Conservation (phyloP, 306 rosid species). For the Oemleria cerasiformis region DNA sequence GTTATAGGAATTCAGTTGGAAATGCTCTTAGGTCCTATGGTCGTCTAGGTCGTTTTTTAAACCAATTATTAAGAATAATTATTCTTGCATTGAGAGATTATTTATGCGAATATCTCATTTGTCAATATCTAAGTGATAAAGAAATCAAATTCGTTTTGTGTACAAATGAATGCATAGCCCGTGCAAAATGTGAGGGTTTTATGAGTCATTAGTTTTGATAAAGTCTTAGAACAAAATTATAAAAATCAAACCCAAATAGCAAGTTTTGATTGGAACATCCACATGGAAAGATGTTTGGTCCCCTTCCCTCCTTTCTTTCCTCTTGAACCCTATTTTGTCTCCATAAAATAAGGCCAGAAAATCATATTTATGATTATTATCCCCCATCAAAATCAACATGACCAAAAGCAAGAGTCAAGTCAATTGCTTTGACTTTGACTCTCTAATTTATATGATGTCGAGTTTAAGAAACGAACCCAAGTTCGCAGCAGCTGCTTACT, state of each 20-base stretch:
- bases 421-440: background rate
- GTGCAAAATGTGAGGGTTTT: background rate
- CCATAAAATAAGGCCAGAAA: background rate
- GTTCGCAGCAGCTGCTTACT: too few relatives aligned
- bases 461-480: too few relatives aligned
- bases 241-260: background rate
- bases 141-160: too few relatives aligned
- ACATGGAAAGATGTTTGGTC: background rate
- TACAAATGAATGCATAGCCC: too few relatives aligned
- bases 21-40: too few relatives aligned
- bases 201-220: background rate
- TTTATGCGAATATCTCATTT: too few relatives aligned
- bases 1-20: too few relatives aligned
- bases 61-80: too few relatives aligned
- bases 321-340: slow-evolving; percentile 13
- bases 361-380: background rate
- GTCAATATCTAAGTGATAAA: too few relatives aligned
- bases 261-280: background rate
- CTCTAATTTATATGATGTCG: too few relatives aligned
- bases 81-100: too few relatives aligned
- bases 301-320: background rate
- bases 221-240: background rate
- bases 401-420: background rate
- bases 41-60: too few relatives aligned
- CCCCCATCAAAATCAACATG: background rate